Evolutionary conservation across 148 eudicot species (phyloP).

Genomic region (Euryodendron excelsum): DNA sequence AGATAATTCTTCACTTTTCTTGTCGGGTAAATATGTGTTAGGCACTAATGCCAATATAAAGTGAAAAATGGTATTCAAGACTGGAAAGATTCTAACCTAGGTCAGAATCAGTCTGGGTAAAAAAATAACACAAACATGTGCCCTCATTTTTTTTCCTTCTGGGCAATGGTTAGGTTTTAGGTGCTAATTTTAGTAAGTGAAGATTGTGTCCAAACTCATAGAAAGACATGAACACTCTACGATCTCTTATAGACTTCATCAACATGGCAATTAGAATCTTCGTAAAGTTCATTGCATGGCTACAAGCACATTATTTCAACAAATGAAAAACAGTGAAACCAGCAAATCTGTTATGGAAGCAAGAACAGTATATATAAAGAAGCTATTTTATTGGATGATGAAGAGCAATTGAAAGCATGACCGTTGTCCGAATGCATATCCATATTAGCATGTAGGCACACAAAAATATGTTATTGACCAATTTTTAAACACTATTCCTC

Average conservation of each 20-base stretch:
- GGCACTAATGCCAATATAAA: not conserved
- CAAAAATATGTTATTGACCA: not conserved
- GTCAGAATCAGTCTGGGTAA: not conserved
- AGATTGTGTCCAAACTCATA: not conserved
- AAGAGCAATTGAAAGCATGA: not conserved
- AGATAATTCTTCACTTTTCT: not conserved
- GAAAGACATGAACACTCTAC: not conserved
- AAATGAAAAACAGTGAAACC: not conserved
- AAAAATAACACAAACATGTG: not conserved
- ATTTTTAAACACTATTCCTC: not conserved
- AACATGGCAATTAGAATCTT: not conserved
- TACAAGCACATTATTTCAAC: not conserved
- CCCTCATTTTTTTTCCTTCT: not conserved
- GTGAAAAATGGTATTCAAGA: not conserved
- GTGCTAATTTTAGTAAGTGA: conserved; percentile 1
- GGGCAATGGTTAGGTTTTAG: not conserved
- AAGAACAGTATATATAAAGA: not conserved
- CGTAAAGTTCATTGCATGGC: not conserved
- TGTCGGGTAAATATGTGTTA: not conserved
- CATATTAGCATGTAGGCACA: not conserved
- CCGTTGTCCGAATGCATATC: not conserved
- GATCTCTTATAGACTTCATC: not conserved
- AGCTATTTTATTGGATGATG: not conserved
- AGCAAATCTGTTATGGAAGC: not conserved
- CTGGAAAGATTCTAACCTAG: not conserved